Percentiles rank a stretch among this genome's conserved stretches.
Evolutionary conservation across 73 alveolate species (phyloP).

Genomic region (Stentor roeselii): DNA sequence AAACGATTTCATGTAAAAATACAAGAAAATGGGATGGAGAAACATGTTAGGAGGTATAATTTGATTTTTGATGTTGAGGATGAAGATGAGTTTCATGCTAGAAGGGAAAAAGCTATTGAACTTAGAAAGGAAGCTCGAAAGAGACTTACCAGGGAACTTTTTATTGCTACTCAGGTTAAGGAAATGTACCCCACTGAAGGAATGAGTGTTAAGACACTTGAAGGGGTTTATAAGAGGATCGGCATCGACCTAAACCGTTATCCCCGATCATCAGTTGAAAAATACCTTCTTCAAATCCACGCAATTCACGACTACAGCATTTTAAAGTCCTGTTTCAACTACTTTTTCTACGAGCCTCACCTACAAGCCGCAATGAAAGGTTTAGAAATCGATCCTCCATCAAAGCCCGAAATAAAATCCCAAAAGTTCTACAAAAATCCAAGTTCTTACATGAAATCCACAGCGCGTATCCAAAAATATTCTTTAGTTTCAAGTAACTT

Average conservation of each 20-base stretch:
- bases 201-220: neutral
- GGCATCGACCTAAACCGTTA: neutral
- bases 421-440: neutral
- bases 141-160: neutral
- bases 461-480: neutral
- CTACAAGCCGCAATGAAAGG: conserved; percentile 9
- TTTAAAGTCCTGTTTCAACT: neutral
- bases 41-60: conserved; percentile 21
- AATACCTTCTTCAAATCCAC: neutral
- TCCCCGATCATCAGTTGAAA: neutral
- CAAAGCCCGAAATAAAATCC: neutral
- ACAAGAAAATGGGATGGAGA: neutral
- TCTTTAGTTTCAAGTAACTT: conserved; percentile 6
- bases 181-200: conserved; percentile 3
- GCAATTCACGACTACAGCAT: conserved; percentile 14
- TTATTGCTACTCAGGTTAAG: neutral
- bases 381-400: conserved; percentile 9
- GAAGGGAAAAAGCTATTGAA: conserved; percentile 14
- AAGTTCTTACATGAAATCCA: neutral
- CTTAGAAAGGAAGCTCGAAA: conserved; percentile 12
- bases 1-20: conserved; percentile 4
- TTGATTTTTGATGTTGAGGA: conserved; percentile 1
- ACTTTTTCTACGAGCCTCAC: conserved; percentile 3
- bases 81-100: neutral
- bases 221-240: neutral